Conservation (phyloP, 352 stramenopile genomes). For the Globisporangium spinosum region DNA sequence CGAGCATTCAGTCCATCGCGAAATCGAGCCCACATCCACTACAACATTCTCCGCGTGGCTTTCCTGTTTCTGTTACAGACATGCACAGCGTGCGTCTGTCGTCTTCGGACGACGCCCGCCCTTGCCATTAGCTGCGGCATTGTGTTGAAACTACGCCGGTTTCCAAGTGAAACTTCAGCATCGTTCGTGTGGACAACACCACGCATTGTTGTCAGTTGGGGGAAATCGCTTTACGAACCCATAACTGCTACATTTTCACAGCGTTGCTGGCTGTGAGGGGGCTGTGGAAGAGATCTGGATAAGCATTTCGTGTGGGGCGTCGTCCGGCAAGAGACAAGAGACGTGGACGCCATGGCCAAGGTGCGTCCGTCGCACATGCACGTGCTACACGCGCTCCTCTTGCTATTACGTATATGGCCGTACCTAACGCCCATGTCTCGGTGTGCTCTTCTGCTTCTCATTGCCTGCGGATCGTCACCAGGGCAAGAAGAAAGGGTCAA, state of each 20-base stretch:
- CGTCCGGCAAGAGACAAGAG: not conserved
- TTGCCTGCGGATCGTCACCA: not conserved
- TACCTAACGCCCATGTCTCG: not conserved
- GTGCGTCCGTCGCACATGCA: not conserved
- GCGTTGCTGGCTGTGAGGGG: not conserved
- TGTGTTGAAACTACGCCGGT: too few relatives aligned
- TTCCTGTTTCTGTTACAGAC: too few relatives aligned
- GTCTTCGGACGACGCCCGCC: too few relatives aligned
- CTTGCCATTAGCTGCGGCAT: too few relatives aligned
- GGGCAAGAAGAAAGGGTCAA: constrained; percentile 44
- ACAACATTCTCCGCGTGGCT: too few relatives aligned
- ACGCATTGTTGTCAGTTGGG: not conserved
- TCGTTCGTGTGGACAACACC: not conserved
- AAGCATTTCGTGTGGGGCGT: not conserved
- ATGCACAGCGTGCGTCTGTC: too few relatives aligned
- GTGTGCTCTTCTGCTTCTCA: not conserved
- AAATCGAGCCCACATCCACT: too few relatives aligned
- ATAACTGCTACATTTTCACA: not conserved
- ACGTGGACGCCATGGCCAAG: constrained; percentile 6
- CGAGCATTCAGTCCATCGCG: too few relatives aligned
- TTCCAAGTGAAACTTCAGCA: not conserved
- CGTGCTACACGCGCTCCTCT: not conserved
- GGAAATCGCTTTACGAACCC: not conserved
- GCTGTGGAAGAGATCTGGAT: constrained; percentile 3
- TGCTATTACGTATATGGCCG: not conserved